phyloP scores from a whole-genome alignment of 2,329 filamentous ascomycete genomes.

The Lasiodiplodia sp. region DNA sequence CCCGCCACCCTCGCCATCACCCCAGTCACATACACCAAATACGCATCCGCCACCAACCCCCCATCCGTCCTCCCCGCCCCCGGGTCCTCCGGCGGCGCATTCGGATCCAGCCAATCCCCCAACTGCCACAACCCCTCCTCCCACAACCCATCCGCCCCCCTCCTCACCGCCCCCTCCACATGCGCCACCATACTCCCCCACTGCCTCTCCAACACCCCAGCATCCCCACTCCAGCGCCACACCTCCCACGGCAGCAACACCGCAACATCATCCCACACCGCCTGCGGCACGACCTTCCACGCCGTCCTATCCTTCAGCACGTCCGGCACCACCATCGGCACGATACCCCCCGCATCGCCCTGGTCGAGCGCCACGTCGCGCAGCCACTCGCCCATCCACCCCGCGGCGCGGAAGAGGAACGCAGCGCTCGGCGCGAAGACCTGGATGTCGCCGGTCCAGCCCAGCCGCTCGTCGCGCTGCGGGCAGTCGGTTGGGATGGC shows the following conservation, averaged over 20 bases:
- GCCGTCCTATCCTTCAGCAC: slow-evolving; percentile 22
- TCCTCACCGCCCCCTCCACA: slow-evolving; percentile 45
- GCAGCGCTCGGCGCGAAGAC: slow-evolving; percentile 60
- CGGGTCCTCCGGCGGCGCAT: slow-evolving; percentile 45
- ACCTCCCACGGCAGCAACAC: slow-evolving; percentile 48
- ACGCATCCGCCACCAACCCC: slow-evolving; percentile 49
- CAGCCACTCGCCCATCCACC: slow-evolving; percentile 60
- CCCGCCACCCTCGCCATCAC: slow-evolving; percentile 41
- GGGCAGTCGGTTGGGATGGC: slow-evolving; percentile 66
- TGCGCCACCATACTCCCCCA: slow-evolving; percentile 47
- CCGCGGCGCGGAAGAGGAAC: slow-evolving; percentile 62
- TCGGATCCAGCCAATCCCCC: slow-evolving; percentile 53
- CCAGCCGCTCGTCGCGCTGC: slow-evolving; percentile 62
- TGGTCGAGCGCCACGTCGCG: slow-evolving; percentile 54
- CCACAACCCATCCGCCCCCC: slow-evolving; percentile 47
- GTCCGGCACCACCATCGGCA: slow-evolving; percentile 36
- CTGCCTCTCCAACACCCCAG: slow-evolving; percentile 44
- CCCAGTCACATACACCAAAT: slow-evolving; percentile 45
- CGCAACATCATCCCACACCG: slow-evolving; percentile 51
- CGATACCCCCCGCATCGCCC: slow-evolving; percentile 34
- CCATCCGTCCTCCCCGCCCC: slow-evolving; percentile 44
- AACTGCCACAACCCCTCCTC: slow-evolving; percentile 45
- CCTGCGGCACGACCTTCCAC: slow-evolving; percentile 34
- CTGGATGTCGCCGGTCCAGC: slow-evolving; percentile 62
- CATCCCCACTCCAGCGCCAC: slow-evolving; percentile 46